Conservation (phyloP, 2,329 filamentous ascomycete species). For the Aschersonia sp. region DNA sequence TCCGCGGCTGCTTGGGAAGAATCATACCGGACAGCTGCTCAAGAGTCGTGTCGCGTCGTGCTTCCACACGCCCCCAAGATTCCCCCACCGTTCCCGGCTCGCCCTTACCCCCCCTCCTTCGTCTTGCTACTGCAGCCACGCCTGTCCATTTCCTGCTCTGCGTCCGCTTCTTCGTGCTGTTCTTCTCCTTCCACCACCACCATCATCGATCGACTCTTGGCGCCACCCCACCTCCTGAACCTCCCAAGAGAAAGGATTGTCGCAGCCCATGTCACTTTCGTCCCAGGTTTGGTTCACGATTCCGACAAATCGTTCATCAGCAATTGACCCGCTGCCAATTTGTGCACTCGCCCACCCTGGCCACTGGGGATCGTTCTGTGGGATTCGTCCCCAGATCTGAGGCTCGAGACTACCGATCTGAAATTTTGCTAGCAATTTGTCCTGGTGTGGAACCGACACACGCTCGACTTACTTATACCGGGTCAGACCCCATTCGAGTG, state of each 20-base stretch:
- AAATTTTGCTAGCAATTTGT: not conserved
- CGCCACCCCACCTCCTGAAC: constrained; percentile 2
- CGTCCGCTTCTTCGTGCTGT: not conserved
- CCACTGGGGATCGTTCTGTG: constrained; percentile 4
- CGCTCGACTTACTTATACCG: constrained; percentile 8
- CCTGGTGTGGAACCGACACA: constrained; percentile 1
- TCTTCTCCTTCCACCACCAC: not conserved
- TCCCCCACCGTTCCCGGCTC: not conserved
- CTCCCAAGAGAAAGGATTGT: constrained; percentile 3
- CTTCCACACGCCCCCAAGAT: not conserved
- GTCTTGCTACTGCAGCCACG: too few species aligned
- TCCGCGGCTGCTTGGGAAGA: constrained; percentile 6
- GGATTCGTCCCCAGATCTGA: constrained; percentile 9
- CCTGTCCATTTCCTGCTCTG: not conserved
- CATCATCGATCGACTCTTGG: not conserved
- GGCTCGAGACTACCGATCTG: constrained; percentile 4
- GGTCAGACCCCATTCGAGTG: constrained; percentile 4
- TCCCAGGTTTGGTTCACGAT: constrained; percentile 4
- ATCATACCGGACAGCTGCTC: constrained; percentile 1
- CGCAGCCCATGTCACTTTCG: constrained; percentile 2
- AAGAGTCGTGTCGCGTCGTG: too few species aligned
- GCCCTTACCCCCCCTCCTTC: too few species aligned
- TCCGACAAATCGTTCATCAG: constrained; percentile 2
- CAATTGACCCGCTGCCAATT: constrained; percentile 8
- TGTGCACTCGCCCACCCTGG: constrained; percentile 4